A percentile compares a stretch with the other conserved stretches of the same genome.
Evolutionary conservation across 805 yeast species (phyloP).

Genomic region (Lipomyces yamadae): DNA sequence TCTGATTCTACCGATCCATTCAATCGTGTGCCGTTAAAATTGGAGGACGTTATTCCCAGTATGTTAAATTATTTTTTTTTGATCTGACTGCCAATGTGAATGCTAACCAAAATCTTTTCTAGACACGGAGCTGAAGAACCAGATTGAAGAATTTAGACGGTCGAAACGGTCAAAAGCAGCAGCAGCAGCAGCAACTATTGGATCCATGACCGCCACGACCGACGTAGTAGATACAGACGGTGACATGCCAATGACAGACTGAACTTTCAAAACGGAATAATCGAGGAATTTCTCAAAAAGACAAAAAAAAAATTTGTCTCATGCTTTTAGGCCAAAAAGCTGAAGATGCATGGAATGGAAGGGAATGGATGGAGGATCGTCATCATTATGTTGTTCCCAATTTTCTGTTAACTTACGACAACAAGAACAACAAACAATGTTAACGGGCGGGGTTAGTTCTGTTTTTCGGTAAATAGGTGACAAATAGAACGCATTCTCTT

Average conservation of each 20-base stretch:
- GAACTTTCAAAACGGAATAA: neutral
- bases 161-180: slow-evolving; percentile 16
- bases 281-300: too few species aligned
- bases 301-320: too few species aligned
- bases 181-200: neutral
- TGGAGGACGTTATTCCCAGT: slow-evolving; percentile 87
- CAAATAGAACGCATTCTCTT: too few species aligned
- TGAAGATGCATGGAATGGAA: too few species aligned
- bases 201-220: neutral
- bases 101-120: neutral
- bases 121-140: slow-evolving; percentile 58
- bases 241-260: slow-evolving; percentile 16
- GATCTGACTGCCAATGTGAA: neutral
- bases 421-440: too few species aligned
- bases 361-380: too few species aligned
- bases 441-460: too few species aligned
- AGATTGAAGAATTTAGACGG: slow-evolving; percentile 62
- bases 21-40: slow-evolving; percentile 85
- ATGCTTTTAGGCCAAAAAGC: too few species aligned
- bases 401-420: too few species aligned
- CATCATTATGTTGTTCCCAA: too few species aligned
- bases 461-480: too few species aligned
- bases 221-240: slow-evolving; percentile 18
- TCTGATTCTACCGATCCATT: slow-evolving; percentile 98
- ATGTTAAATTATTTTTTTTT: slow-evolving; percentile 33